Evolutionary conservation across 2,329 filamentous ascomycete genomes (phyloP), one percentile per base, ranked within the genome.

Genomic region (Capronia epimyces): DNA sequence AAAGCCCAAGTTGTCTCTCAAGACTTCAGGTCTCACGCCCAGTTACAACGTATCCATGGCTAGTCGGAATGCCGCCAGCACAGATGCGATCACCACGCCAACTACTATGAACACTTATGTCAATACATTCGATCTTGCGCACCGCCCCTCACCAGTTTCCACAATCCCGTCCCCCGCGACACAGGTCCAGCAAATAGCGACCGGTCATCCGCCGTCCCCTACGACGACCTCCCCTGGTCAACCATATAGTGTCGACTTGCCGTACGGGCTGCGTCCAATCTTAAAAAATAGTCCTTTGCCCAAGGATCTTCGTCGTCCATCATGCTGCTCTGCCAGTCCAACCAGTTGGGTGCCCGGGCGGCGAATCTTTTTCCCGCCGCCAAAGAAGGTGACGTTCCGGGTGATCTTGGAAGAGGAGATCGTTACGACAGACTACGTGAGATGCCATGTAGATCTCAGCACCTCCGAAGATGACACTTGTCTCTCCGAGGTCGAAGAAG

Each of bases 31-130:
- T 37, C 64, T 74, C 1, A 69, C 71, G 31, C 69, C 73, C 44
- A 73, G 74, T 18, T 80, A 79, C 63, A 77, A 76, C 50, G 79
- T 75, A 55, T 73, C 72, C 31, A 73, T 75, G n/a, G 70, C 67
- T 20, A 75, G 74, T 48, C 66, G 47, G 16, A 43, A 27, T 16
- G 32, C 43, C 16, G 36, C 32, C 37, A 53, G 29, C 8, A 25
- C 32, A 5, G 25, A 44, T 3, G 51, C 67, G 6, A 65, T 67
- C 1, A 72, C 75, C 24, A 82, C 81, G 6, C 81, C 81, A 9
- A 83, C 80, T 1, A 69, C 75, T 36, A 72, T 76, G 60, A 83
- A 83, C 65, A 83, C 80, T 45, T 81, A 81, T 62, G 75, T 70
- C 60, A 83, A 83, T 66, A 75, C 77, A 44, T 81, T 80, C 59